Conservation (phyloP, 495 filamentous ascomycete genomes). For the Neurospora sp. region DNA sequence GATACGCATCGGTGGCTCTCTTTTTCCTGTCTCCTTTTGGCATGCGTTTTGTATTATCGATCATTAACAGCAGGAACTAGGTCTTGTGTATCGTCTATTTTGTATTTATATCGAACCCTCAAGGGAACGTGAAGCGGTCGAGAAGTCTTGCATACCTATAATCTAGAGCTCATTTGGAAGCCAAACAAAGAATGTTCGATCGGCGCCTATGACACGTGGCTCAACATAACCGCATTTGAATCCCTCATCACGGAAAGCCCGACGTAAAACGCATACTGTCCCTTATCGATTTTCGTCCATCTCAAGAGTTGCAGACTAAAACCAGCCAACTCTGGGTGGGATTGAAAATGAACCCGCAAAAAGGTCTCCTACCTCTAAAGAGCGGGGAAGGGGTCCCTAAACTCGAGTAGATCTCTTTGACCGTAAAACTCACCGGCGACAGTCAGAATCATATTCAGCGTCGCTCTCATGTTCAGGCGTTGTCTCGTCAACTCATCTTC, state of each 20-base stretch:
- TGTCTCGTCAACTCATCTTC: constrained; percentile 4
- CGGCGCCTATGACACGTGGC: neutral
- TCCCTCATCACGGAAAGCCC: neutral
- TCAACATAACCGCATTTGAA: neutral
- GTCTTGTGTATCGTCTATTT: neutral
- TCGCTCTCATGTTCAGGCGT: constrained; percentile 40
- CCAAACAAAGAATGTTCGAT: neutral
- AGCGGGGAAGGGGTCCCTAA: constrained; percentile 44
- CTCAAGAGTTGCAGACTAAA: neutral
- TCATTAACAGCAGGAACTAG: neutral
- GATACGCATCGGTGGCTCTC: neutral
- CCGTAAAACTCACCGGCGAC: constrained; percentile 85
- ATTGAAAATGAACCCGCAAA: neutral
- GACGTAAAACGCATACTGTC: neutral
- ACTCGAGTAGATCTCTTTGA: constrained; percentile 74
- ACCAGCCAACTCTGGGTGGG: neutral
- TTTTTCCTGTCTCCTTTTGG: neutral
- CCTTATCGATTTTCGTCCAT: neutral
- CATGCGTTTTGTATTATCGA: neutral
- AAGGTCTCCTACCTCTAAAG: constrained; percentile 5
- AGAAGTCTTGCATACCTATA: neutral
- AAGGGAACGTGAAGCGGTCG: neutral
- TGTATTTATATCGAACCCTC: neutral
- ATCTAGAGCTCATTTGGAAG: neutral
- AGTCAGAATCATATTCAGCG: constrained; percentile 86